Conservation (phyloP, 768 basidiomycete species). For the Pisolithus albus region DNA sequence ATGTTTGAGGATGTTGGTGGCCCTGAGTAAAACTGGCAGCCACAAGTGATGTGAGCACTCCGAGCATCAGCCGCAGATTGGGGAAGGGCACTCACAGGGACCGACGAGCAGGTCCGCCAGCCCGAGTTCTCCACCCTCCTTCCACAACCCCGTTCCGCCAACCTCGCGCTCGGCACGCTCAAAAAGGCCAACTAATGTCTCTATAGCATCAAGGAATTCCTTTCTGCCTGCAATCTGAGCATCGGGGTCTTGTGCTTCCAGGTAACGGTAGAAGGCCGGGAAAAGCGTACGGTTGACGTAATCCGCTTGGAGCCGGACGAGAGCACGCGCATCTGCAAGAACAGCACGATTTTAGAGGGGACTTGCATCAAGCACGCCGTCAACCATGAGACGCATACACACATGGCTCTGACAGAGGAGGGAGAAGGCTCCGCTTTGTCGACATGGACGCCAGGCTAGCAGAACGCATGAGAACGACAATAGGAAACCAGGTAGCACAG, state of each 20-base stretch:
- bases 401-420: slow-evolving; percentile 56
- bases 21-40: slow-evolving; percentile 59
- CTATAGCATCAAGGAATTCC: slow-evolving; percentile 49
- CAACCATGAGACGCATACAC: slow-evolving; percentile 11
- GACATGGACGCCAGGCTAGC: slow-evolving; percentile 44
- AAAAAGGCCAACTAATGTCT: slow-evolving; percentile 45
- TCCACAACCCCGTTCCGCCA: slow-evolving; percentile 52
- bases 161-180: slow-evolving; percentile 50
- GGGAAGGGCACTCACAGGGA: slow-evolving; percentile 48
- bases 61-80: neutral
- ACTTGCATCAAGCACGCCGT: neutral
- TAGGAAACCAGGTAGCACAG: neutral
- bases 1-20: slow-evolving; percentile 54
- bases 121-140: slow-evolving; percentile 48
- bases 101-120: slow-evolving; percentile 63
- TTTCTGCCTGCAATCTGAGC: slow-evolving; percentile 46
- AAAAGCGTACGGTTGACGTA: slow-evolving; percentile 58
- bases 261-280: slow-evolving; percentile 67
- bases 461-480: neutral
- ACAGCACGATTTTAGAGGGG: neutral
- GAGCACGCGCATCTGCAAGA: slow-evolving; percentile 53
- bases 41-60: neutral
- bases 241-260: slow-evolving; percentile 57
- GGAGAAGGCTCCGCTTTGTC: slow-evolving; percentile 48
- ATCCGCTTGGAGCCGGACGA: slow-evolving; percentile 63